Conservation (phyloP, 345 rosid species). For the Leavenworthia alabamica region DNA sequence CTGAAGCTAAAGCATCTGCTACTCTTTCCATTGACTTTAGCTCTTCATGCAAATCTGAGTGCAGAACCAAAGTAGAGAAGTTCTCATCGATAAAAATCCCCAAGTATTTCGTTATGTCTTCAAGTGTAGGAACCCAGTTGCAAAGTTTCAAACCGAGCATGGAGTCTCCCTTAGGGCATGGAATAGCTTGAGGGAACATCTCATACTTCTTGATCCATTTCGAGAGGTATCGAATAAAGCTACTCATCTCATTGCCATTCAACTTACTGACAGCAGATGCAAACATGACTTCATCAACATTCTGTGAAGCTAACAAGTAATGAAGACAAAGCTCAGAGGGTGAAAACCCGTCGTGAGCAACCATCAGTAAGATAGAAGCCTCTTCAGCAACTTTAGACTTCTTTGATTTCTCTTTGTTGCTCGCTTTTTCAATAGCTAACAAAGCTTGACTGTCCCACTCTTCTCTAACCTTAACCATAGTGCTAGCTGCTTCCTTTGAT, state of each 20-base stretch:
- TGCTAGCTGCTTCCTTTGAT: conserved; percentile 44
- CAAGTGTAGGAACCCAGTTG: conserved; percentile 73
- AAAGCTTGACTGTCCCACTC: conserved; percentile 70
- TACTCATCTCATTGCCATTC: conserved; percentile 57
- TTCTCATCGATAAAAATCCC: conserved; percentile 69
- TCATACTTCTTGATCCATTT: conserved; percentile 81
- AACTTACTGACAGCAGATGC: conserved; percentile 53
- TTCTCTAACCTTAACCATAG: conserved; percentile 54
- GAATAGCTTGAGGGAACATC: conserved; percentile 67
- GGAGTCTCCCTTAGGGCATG: conserved; percentile 58
- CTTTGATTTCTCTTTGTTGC: conserved; percentile 28
- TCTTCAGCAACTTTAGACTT: conserved; percentile 46
- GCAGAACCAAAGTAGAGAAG: conserved; percentile 61
- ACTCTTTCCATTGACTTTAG: conserved; percentile 42
- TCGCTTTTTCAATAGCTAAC: conserved; percentile 47
- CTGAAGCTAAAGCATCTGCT: conserved; percentile 53
- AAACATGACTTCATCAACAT: conserved; percentile 55
- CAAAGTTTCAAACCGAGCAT: conserved; percentile 51
- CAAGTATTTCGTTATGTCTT: conserved; percentile 52
- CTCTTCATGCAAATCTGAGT: conserved; percentile 65
- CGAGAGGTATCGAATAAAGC: conserved; percentile 53
- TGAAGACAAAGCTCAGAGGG: conserved; percentile 72
- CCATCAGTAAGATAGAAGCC: conserved; percentile 72
- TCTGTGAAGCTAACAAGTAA: conserved; percentile 48
- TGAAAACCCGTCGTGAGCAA: conserved; percentile 73